A percentile compares a stretch with the other conserved stretches of the same genome.
Conservation (phyloP, 2,329 filamentous ascomycete species). For the Thielaviopsis musarum region DNA sequence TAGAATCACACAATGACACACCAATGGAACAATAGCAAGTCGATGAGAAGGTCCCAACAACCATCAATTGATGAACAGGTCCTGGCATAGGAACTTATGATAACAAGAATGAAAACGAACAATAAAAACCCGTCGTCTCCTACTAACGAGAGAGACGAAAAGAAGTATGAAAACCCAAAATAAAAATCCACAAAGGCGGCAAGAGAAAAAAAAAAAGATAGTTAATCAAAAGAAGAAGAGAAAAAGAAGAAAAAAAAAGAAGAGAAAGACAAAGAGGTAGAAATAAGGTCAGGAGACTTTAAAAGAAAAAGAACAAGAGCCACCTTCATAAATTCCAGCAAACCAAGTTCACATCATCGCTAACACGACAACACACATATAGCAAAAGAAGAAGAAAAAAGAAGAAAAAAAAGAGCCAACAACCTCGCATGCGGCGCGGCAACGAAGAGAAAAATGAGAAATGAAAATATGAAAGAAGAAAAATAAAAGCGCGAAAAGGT, state of each 20-base stretch:
- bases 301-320: neutral
- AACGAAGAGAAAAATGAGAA: conserved; percentile 1
- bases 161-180: too few relatives aligned
- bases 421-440: neutral
- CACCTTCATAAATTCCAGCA: neutral
- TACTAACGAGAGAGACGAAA: too few relatives aligned
- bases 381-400: neutral
- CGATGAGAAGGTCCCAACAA: too few relatives aligned
- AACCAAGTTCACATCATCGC: neutral
- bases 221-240: neutral
- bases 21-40: too few relatives aligned
- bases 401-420: neutral
- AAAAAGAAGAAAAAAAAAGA: neutral
- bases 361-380: conserved; percentile 1
- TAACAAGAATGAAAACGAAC: too few relatives aligned
- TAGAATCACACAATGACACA: too few relatives aligned
- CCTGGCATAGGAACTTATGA: too few relatives aligned
- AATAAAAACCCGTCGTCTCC: too few relatives aligned
- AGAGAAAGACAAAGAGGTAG: too few relatives aligned
- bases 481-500: conserved; percentile 3
- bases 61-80: too few relatives aligned
- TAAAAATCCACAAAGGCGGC: too few relatives aligned
- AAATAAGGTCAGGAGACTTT: neutral
- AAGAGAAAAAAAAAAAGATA: too few relatives aligned
- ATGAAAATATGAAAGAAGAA: conserved; percentile 3